Conservation (phyloP, 305 asterid species). For the Rubia balearica region DNA sequence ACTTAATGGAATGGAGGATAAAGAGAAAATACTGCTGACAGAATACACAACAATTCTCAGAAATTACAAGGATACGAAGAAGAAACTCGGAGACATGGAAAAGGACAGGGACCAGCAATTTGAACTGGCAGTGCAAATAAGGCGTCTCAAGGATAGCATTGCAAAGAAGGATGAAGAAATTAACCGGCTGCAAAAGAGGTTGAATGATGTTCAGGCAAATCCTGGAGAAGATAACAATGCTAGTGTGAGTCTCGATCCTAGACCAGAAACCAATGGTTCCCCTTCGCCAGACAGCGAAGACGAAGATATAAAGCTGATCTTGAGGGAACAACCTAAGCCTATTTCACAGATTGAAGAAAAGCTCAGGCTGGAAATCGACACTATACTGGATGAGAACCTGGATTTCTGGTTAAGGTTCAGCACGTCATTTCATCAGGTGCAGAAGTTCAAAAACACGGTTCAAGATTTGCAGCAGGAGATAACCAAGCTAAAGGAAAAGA, state of each 20-base stretch:
- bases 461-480: conserved; percentile 56
- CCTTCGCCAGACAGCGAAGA: conserved; percentile 21
- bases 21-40: conserved; percentile 56
- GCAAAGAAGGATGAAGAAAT: conserved; percentile 67
- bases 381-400: conserved; percentile 57
- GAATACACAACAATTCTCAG: conserved; percentile 67
- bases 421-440: conserved; percentile 61
- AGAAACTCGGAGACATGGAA: conserved; percentile 53
- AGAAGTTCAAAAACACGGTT: conserved; percentile 65
- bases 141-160: conserved; percentile 51
- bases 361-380: conserved; percentile 51
- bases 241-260: conserved; percentile 20
- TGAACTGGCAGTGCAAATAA: conserved; percentile 54
- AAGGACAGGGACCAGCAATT: conserved; percentile 49
- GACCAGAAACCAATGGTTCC: conserved; percentile 14
- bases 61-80: conserved; percentile 75
- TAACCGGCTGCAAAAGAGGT: conserved; percentile 38
- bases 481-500: conserved; percentile 24
- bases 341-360: conserved; percentile 49
- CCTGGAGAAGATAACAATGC: conserved; percentile 15
- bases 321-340: conserved; percentile 27
- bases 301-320: conserved; percentile 27
- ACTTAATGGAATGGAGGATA: conserved; percentile 60
- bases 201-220: conserved; percentile 30
- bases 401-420: conserved; percentile 92